Conservation (phyloP, 139 green algal genomes). For the Marvania coccoides region DNA sequence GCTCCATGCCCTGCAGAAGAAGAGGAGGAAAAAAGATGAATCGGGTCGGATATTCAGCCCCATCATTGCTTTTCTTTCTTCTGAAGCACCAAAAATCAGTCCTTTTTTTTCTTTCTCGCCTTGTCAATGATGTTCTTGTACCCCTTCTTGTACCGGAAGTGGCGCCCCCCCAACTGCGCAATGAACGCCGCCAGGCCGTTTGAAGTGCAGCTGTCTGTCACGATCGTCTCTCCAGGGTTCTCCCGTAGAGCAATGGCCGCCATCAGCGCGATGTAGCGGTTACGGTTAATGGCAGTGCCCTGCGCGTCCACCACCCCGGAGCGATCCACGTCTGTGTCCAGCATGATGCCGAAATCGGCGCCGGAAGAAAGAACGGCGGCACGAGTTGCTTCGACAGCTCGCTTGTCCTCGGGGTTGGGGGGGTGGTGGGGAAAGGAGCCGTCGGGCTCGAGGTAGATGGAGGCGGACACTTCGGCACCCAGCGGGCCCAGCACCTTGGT, state of each 20-base stretch:
- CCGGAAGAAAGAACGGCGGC: conserved; percentile 18
- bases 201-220: conserved; percentile 89
- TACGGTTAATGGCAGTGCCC: conserved; percentile 85
- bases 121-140: conserved; percentile 98
- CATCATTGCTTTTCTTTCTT: too few relatives aligned
- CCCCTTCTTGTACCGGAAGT: conserved; percentile 80
- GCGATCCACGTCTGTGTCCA: conserved; percentile 97
- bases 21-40: too few relatives aligned
- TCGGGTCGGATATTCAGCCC: too few relatives aligned
- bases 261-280: conserved; percentile 91
- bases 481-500: conserved; percentile 79
- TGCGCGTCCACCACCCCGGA: conserved; percentile 65
- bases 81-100: too few relatives aligned
- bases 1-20: conserved; percentile 69
- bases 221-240: conserved; percentile 84
- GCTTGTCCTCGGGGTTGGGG: conserved; percentile 88
- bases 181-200: conserved; percentile 90
- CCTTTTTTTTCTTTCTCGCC: too few relatives aligned
- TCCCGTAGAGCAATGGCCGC: conserved; percentile 71
- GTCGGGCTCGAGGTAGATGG: conserved; percentile 87
- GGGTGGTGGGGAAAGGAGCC: conserved; percentile 92
- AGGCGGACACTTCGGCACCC: conserved; percentile 72
- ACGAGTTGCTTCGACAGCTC: conserved; percentile 54
- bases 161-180: conserved; percentile 56
- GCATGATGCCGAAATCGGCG: conserved; percentile 90